A percentile compares a stretch with the other conserved stretches of the same genome.
Evolutionary conservation across 2,329 filamentous ascomycete genomes (phyloP).

Genomic region (Cryphonectria carpinicola): DNA sequence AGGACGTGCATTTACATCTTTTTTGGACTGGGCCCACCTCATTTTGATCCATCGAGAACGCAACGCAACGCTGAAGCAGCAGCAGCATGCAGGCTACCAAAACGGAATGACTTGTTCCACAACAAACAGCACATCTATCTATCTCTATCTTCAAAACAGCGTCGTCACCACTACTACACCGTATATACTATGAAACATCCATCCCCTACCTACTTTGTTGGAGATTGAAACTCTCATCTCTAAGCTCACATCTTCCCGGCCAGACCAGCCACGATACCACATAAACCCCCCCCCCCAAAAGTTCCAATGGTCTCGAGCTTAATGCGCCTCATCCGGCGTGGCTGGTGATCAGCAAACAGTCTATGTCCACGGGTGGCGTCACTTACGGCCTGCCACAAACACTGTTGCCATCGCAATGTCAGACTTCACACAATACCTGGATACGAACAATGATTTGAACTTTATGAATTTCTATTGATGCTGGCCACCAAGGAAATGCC

Average conservation of each 20-base stretch:
- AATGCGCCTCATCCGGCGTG: neutral
- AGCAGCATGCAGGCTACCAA: neutral
- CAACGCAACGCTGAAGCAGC: neutral
- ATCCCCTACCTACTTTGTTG: neutral
- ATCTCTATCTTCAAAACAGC: neutral
- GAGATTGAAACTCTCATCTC: neutral
- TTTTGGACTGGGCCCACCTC: neutral
- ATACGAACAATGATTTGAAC: neutral
- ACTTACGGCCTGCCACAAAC: neutral
- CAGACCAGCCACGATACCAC: neutral
- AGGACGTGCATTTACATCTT: neutral
- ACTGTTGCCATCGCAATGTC: neutral
- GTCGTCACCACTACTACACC: too few species aligned
- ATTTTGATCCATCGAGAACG: neutral
- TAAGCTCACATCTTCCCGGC: neutral
- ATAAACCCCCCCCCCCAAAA: neutral
- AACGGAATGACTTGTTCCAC: neutral
- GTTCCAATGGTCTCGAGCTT: neutral
- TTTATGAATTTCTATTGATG: slow-evolving; percentile 11
- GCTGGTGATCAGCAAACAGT: neutral
- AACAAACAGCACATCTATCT: too few species aligned
- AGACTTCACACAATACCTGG: neutral
- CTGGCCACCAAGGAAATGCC: slow-evolving; percentile 12
- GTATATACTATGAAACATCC: neutral
- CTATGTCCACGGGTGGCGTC: neutral